A percentile compares a stretch with the other conserved stretches of the same genome.
Evolutionary conservation across 257 asterid species (phyloP).

Genomic region (Plantago major): DNA sequence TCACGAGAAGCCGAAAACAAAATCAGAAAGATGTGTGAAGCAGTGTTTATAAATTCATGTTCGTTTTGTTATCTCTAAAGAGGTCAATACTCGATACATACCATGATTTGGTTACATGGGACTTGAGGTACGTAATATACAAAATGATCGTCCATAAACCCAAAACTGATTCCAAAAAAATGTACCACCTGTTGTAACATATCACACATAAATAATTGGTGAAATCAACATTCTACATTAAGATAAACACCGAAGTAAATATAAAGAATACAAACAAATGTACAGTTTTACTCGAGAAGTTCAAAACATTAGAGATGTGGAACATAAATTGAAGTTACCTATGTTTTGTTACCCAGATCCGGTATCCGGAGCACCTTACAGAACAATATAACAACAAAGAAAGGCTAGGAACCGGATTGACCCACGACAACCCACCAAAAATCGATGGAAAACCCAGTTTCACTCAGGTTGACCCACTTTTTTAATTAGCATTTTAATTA

Average conservation of each 20-base stretch:
- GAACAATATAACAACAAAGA: too few species aligned
- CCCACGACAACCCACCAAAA: too few species aligned
- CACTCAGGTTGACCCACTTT: too few species aligned
- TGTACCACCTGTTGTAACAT: conserved; percentile 75
- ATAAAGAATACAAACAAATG: background rate
- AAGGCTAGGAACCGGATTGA: too few species aligned
- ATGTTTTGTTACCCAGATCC: too few species aligned
- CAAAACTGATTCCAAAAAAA: conserved; percentile 77
- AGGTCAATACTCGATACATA: conserved; percentile 32
- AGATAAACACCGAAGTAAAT: background rate
- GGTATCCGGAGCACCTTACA: too few species aligned
- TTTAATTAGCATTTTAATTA: too few species aligned
- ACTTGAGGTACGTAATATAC: conserved; percentile 66
- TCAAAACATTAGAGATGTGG: too few species aligned
- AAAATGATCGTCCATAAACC: conserved; percentile 80
- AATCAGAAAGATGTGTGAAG: conserved; percentile 7
- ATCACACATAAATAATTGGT: conserved; percentile 8
- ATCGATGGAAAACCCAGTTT: too few species aligned
- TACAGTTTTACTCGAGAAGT: too few species aligned
- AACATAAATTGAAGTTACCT: too few species aligned
- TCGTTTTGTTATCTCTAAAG: conserved; percentile 1
- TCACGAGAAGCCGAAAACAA: background rate
- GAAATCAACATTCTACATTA: background rate
- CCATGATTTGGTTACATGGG: conserved; percentile 75
- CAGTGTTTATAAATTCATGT: conserved; percentile 3